Conservation (phyloP, 140 eudicot genomes). For the Cichorium intybus region DNA sequence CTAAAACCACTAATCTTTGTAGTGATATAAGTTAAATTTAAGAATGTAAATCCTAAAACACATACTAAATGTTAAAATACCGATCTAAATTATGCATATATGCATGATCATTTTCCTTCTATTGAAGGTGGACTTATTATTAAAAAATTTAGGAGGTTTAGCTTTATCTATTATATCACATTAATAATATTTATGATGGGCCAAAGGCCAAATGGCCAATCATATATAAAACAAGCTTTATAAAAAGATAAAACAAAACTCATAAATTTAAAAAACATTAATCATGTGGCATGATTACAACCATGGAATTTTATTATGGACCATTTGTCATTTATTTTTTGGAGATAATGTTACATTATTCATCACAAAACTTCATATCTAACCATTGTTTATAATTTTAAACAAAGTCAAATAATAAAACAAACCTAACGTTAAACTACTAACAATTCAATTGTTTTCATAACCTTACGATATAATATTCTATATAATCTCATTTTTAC, state of each 20-base stretch:
- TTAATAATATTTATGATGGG: neutral
- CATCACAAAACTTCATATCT: constrained; percentile 20
- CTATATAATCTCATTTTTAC: neutral
- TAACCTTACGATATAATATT: neutral
- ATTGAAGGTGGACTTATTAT: neutral
- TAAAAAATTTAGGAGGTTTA: neutral
- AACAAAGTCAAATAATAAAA: constrained; percentile 18
- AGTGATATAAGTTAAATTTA: too few relatives aligned
- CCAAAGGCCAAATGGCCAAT: neutral
- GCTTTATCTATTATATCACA: neutral
- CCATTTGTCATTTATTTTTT: constrained; percentile 4
- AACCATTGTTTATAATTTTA: constrained; percentile 25
- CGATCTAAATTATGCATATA: neutral
- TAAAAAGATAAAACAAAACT: neutral
- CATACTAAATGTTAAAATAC: neutral
- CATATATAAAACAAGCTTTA: neutral
- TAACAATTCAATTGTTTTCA: neutral
- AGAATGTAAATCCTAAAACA: neutral
- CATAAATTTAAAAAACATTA: neutral
- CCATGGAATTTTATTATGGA: constrained; percentile 9
- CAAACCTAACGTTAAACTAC: constrained; percentile 24
- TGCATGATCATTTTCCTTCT: neutral
- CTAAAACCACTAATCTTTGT: too few relatives aligned
- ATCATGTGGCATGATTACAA: constrained; percentile 22
- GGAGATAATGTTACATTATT: constrained; percentile 20